Base-by-base conservation (phyloP, 2,329 filamentous ascomycete genomes). In the Phialophora macrospora region DNA sequence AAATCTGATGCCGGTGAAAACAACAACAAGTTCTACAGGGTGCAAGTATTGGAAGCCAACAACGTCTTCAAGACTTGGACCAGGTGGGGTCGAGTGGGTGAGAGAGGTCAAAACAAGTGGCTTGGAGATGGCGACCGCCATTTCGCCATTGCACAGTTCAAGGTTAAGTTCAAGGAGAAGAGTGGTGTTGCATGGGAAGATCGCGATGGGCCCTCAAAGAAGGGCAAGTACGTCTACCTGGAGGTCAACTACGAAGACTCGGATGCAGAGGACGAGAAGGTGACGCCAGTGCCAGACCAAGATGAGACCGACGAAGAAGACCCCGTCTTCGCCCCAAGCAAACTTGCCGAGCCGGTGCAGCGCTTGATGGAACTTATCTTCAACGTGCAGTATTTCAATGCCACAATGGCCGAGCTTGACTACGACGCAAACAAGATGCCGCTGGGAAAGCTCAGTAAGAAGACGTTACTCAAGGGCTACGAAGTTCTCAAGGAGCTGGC, bases 281-380 rank as follows among this genome's bases (percentile, higher is more conserved):
- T 14, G 6, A 54, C 12, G 12, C 7, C 57, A 30, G 55, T 60
- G 58, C 52, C 57, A 41, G 69, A 72, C 8, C 73, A 76, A 49
- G 66, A 67, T 6, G 74, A 72, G 12, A 60, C 62, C 1, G 66
- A 66, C 2, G 64, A 69, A 11, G 72, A 68, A 12, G 65, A 76
- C 1, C 24, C n/a, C 17, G 75, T 75, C 9, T 70, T 62, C 26
- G 60, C 58, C 4, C n/a, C 32, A 32, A 90, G 86, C 75, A 86
- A 83, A 2, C 82, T 94, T 1, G 77, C 83, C 0, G 75, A 78
- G 12, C 81, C 87, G 0, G 81, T 92, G 2, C 88, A 92, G 74
- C 79, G 86, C 8, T 80, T 96, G 22, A 88, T 96, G 83, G 80
- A 88, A 66, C 85, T 96, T 69, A 96, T 97, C 66, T 96, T 96